Evolutionary conservation across 2,329 filamentous ascomycete species (phyloP).

Genomic region (Microcera coccophila): DNA sequence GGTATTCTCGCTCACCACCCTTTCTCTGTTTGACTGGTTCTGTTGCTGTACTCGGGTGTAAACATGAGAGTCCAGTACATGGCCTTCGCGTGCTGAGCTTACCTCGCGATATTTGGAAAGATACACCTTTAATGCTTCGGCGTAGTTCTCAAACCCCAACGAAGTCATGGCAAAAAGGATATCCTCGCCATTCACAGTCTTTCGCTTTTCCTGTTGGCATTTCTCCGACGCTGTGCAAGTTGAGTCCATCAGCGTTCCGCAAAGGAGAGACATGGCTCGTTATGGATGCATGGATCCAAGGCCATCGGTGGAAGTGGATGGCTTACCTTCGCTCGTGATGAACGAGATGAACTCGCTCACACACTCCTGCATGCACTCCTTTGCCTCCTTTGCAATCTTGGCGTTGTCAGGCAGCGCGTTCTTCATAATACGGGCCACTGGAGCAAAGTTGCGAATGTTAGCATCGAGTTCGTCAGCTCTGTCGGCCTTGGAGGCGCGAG

Average conservation of each 20-base stretch:
- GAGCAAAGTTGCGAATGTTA: slow-evolving; percentile 90
- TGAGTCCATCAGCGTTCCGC: slow-evolving; percentile 16
- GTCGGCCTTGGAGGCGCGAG: slow-evolving; percentile 45
- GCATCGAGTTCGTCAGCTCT: slow-evolving; percentile 64
- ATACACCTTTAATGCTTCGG: slow-evolving; percentile 96
- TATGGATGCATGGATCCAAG: neutral
- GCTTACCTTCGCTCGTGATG: slow-evolving; percentile 95
- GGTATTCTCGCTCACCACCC: slow-evolving; percentile 33
- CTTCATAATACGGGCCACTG: slow-evolving; percentile 99
- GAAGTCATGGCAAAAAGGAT: slow-evolving; percentile 99
- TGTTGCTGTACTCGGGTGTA: slow-evolving; percentile 36
- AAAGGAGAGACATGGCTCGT: slow-evolving; percentile 16
- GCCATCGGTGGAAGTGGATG: neutral
- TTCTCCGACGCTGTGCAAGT: slow-evolving; percentile 80
- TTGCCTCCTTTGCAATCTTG: slow-evolving; percentile 98
- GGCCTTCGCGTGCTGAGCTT: slow-evolving; percentile 19
- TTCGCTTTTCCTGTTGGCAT: slow-evolving; percentile 98
- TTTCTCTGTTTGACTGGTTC: slow-evolving; percentile 39
- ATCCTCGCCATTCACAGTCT: slow-evolving; percentile 98
- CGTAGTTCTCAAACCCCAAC: slow-evolving; percentile 97
- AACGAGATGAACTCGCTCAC: slow-evolving; percentile 99
- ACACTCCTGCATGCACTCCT: slow-evolving; percentile 99
- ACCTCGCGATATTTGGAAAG: slow-evolving; percentile 97
- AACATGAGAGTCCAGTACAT: slow-evolving; percentile 11
- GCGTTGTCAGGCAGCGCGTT: slow-evolving; percentile 94